Conservation (phyloP, 1,284 basidiomycete genomes). For the Veloporphyrellus conicus region DNA sequence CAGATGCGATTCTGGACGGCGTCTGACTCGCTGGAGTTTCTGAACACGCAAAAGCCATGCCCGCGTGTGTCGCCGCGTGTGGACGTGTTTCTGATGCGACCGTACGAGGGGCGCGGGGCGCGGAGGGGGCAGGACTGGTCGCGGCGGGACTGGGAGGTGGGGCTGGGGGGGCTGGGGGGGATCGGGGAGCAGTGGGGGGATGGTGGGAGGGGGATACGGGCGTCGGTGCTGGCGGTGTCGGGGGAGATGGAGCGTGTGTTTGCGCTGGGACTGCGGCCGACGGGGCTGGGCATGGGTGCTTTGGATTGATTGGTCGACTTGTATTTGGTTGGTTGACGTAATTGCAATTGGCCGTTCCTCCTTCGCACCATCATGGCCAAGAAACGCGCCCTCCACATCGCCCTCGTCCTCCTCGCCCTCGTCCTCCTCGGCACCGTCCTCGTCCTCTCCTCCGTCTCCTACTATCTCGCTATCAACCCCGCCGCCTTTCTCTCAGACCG, state of each 20-base stretch:
- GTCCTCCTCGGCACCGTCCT: conserved; percentile 87
- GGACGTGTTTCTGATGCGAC: conserved; percentile 48
- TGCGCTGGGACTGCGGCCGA: conserved; percentile 46
- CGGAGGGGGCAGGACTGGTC: conserved; percentile 69
- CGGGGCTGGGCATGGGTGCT: conserved; percentile 34
- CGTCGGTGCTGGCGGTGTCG: conserved; percentile 46
- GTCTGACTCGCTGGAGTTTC: conserved; percentile 52
- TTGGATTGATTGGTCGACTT: background rate
- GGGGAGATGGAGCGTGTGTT: conserved; percentile 51
- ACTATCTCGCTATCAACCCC: conserved; percentile 82
- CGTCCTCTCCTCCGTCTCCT: conserved; percentile 87
- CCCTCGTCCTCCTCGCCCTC: conserved; percentile 76
- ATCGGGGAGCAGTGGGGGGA: conserved; percentile 54
- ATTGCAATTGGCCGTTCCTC: background rate
- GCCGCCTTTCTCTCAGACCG: conserved; percentile 75
- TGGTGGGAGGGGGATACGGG: conserved; percentile 43
- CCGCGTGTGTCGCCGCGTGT: conserved; percentile 42
- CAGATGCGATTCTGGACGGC: conserved; percentile 50
- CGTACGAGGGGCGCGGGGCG: conserved; percentile 45
- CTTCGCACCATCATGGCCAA: conserved; percentile 46
- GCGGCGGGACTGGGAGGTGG: conserved; percentile 57
- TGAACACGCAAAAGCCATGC: conserved; percentile 39
- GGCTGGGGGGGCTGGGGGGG: conserved; percentile 42
- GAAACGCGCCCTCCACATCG: conserved; percentile 61
- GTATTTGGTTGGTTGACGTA: background rate